Evolutionary conservation across 129 eudicot genomes (phyloP), one percentile per base, ranked within the genome.

Genomic region (Saussurea involucrata): DNA sequence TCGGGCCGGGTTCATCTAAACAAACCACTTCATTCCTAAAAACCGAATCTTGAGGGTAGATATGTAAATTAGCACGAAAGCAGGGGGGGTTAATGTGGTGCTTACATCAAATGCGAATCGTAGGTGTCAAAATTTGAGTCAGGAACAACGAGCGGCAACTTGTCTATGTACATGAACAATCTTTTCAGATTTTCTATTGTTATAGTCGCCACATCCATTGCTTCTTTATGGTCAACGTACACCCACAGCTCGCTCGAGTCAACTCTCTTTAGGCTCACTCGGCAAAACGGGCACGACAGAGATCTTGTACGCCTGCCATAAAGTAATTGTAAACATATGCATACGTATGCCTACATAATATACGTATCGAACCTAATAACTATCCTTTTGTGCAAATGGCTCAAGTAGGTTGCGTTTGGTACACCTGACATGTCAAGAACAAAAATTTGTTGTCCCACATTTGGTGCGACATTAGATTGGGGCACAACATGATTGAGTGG

Each of bases 191-290:
- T 86, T 33, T 89, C 94, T 75, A 67, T 79, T 7, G 90, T 84
- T 53, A 89, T 68, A 0, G 87, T 80, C 6, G 80, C 80, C 86
- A 78, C 74, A 60, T 89, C 94, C 10, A 84, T 76, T 8, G 84
- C 68, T 63, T 89, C 94, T 66, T 73, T 82, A 74, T 78, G 68
- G 81, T 86, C 90, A 60, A 83, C 68, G 8, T 75, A 84, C 55
- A 86, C 86, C 94, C 94, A 89, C 2, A 89, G 81, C 76, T 89
- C 90, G n/a, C 86, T 78, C 1, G 94, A 89, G 72, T 89, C 80
- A 24, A 89, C 94, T 55, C 89, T 64, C 87, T 89, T 89, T 61
- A 89, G 81, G 68, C 89, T 86, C 79, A 86, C 90, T 15, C 94
- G 94, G 76, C 94, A 89, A 66, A 86, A 89, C 3, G 95, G 89